Evolutionary conservation across 2,329 filamentous ascomycete genomes (phyloP), one percentile per base, ranked within the genome.

Genomic region (Cercospora nicotianae): DNA sequence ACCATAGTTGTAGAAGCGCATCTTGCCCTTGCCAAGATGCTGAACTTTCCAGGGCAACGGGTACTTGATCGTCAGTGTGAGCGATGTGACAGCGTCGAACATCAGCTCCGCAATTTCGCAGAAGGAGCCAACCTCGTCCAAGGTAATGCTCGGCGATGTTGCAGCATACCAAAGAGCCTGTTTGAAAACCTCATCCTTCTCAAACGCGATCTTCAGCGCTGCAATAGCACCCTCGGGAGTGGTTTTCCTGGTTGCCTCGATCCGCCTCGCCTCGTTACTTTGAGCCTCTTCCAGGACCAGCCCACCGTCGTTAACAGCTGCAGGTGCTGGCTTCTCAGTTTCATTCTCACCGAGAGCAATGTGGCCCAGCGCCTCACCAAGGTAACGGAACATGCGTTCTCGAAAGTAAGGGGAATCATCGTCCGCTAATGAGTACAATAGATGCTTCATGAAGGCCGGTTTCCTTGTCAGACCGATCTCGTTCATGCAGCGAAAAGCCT

Each of bases 361-460:
- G 63, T 84, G 81, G 3, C 86, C 88, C 16, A 90, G 78, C 12
- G 83, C 84, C 71, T 82, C 82, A 18, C 85, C 85, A 66, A 90
- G 84, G 18, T 85, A 76, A 9, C 78, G 78, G 55, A 86, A 79
- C 20, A 89, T 78, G 33, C 83, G 79, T 51, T 83, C 80, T 30
- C 87, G 83, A 65, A 90, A 81, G 77, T 83, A 87, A 1, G 86
- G 83, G 5, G 87, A 89, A 3, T 82, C 80, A 69, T 89, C 87
- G 20, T 83, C 82, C 1, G 82, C 83, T 74, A 89, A 82, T 20
- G 82, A 84, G 70, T 85, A 84, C 39, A 90, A 78, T 65, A 89
- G 80, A 79, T 87, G 89, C 42, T 80, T 82, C 64, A 89, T 75
- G 18, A 89, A 79, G 9, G 82, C 80, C 10, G 84, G 80, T 57